Percentiles rank a stretch among this genome's conserved stretches.
phyloP scores from a whole-genome alignment of 1,284 basidiomycete species.

The Filobasidium uniguttulatum region DNA sequence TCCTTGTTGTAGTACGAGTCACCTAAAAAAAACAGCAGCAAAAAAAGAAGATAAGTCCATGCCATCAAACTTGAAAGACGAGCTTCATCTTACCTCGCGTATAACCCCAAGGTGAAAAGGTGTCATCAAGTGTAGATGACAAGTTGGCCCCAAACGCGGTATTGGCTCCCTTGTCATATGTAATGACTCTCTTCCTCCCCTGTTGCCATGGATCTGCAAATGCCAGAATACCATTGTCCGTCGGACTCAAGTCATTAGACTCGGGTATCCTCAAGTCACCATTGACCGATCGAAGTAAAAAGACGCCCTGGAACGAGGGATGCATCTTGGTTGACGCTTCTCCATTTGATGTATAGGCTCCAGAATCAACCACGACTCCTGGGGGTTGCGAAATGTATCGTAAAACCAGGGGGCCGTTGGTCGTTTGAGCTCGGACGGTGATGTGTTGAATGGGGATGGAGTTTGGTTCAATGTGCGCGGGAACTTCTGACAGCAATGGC shows the following conservation, averaged over 20 bases:
- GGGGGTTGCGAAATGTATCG: slow-evolving; percentile 30
- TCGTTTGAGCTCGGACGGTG: slow-evolving; percentile 26
- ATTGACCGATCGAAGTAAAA: slow-evolving; percentile 20
- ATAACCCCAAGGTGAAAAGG: slow-evolving; percentile 3
- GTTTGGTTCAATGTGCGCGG: slow-evolving; percentile 4
- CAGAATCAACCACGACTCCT: slow-evolving; percentile 20
- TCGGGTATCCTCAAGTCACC: slow-evolving; percentile 13
- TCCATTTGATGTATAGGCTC: slow-evolving; percentile 23
- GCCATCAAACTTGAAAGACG: slow-evolving; percentile 1
- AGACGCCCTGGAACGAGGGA: slow-evolving; percentile 33
- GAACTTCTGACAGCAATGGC: too few relatives aligned
- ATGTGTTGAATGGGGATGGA: slow-evolving; percentile 17
- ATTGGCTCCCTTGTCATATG: slow-evolving; percentile 8
- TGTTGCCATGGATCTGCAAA: slow-evolving; percentile 10
- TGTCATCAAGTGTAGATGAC: slow-evolving; percentile 5
- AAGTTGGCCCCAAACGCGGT: slow-evolving; percentile 4
- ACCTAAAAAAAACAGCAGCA: not conserved
- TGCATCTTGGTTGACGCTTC: slow-evolving; percentile 26
- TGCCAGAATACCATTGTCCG: slow-evolving; percentile 9
- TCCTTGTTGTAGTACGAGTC: not conserved
- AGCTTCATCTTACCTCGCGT: slow-evolving; percentile 5
- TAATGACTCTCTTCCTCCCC: slow-evolving; percentile 4
- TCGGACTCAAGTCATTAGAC: not conserved
- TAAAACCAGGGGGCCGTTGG: slow-evolving; percentile 27
- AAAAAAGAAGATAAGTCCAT: not conserved